Conservation (phyloP, 208 protist species). For the Leptomonas pyrrhocoris region DNA sequence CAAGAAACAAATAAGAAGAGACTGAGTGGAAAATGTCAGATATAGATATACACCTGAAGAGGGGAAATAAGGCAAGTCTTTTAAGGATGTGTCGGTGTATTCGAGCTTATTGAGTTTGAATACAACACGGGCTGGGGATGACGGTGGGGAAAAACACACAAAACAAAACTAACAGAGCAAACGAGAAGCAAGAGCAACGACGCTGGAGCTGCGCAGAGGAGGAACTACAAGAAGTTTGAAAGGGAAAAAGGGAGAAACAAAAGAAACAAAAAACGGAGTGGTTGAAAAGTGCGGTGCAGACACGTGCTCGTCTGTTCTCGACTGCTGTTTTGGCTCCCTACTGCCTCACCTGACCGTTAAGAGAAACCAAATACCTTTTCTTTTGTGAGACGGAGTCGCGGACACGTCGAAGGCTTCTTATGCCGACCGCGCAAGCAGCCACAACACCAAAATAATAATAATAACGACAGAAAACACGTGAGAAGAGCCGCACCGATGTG, state of each 20-base stretch:
- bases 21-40: neutral
- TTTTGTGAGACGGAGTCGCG: no score
- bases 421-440: neutral
- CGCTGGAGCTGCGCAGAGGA: no score
- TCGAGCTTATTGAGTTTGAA: no score
- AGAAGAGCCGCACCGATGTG: no score
- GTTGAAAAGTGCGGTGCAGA: no score
- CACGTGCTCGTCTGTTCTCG: no score
- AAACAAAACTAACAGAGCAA: neutral
- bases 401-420: neutral
- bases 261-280: neutral
- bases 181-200: neutral
- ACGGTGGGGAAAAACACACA: neutral
- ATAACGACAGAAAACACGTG: no score
- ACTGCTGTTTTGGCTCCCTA: no score
- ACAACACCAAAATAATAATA: neutral
- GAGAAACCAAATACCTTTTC: neutral
- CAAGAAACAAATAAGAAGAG: neutral
- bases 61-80: neutral
- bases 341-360: no score
- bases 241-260: constrained; percentile 10
- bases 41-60: neutral
- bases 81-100: neutral
- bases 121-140: no score
- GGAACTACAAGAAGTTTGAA: neutral